Percentiles rank a stretch among this genome's conserved stretches.
These are phyloP conservation scores for Diaporthe humulicola DNA, from an alignment of 2,329 filamentous ascomycete species.

Conservation along the genomic window DNA sequence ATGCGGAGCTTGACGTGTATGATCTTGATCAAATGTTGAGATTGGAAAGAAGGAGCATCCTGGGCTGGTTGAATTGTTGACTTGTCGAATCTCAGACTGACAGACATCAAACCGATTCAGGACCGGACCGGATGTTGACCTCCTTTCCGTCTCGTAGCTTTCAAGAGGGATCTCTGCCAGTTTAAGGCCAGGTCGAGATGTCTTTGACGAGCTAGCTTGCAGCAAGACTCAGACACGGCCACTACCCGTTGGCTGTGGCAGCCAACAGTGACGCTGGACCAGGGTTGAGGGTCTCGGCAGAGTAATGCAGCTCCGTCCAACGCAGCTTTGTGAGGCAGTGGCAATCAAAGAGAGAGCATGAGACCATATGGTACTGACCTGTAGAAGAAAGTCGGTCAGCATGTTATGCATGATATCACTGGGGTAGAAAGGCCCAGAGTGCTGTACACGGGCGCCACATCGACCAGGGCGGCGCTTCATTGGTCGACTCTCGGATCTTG, in stretches of 20 bases:
- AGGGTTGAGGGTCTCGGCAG: constrained; percentile 39
- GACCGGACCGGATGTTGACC: constrained; percentile 13
- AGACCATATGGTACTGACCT: constrained; percentile 40
- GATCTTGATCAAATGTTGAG: constrained; percentile 19
- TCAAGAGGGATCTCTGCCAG: constrained; percentile 29
- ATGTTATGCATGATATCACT: constrained; percentile 37
- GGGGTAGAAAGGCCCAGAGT: constrained; percentile 24
- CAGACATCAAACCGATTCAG: constrained; percentile 16
- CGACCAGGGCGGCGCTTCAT: constrained; percentile 22
- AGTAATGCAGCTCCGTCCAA: constrained; percentile 33
- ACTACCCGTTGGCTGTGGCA: constrained; percentile 31
- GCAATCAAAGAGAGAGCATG: constrained; percentile 38
- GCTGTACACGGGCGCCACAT: constrained; percentile 36
- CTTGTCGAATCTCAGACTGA: constrained; percentile 24
- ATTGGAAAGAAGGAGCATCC: constrained; percentile 17
- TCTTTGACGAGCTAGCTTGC: constrained; percentile 35
- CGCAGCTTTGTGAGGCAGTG: constrained; percentile 36
- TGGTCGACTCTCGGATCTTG: constrained; percentile 27
- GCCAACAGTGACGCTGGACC: constrained; percentile 27
- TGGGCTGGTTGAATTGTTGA: constrained; percentile 7
- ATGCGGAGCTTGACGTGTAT: constrained; percentile 18
- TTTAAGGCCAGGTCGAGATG: constrained; percentile 37
- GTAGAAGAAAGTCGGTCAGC: constrained; percentile 40
- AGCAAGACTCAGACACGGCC: constrained; percentile 33
- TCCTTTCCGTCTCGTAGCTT: constrained; percentile 25